Evolutionary conservation across 176 grass and related monocot genomes (phyloP).

Genomic region (Eleusine coracana): DNA sequence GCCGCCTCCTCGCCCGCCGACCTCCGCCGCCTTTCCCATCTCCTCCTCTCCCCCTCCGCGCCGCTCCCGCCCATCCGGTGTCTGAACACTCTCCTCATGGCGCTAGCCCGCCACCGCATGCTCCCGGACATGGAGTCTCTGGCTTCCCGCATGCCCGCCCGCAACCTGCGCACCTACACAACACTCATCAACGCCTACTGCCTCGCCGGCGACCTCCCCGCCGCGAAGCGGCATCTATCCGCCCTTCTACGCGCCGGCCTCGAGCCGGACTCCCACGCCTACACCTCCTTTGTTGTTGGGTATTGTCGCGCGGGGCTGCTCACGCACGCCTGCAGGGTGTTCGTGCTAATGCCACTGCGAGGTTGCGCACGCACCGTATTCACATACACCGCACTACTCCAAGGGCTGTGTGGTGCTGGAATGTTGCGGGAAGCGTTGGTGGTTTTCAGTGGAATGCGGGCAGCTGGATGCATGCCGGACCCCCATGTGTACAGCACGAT

Average conservation of each 20-base stretch:
- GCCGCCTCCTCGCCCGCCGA: constrained; percentile 44
- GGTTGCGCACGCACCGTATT: constrained; percentile 59
- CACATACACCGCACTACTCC: constrained; percentile 69
- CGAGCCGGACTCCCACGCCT: constrained; percentile 65
- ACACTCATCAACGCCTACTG: constrained; percentile 87
- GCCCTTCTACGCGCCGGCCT: constrained; percentile 61
- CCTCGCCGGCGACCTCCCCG: constrained; percentile 61
- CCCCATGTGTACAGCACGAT: constrained; percentile 64
- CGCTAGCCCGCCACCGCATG: constrained; percentile 66
- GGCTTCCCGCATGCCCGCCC: constrained; percentile 54
- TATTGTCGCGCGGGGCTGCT: constrained; percentile 66
- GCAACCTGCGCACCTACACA: constrained; percentile 72
- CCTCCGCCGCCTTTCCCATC: constrained; percentile 45
- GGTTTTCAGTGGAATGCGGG: constrained; percentile 56
- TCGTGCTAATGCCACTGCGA: constrained; percentile 85
- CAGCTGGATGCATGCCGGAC: constrained; percentile 53
- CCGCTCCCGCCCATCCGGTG: constrained; percentile 48
- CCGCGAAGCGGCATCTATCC: constrained; percentile 65
- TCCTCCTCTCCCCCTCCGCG: constrained; percentile 33
- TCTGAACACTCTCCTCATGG: constrained; percentile 72
- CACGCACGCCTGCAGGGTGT: constrained; percentile 60
- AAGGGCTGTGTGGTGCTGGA: constrained; percentile 61
- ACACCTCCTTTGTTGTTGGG: constrained; percentile 75
- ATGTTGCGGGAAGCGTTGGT: constrained; percentile 59
- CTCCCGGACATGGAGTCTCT: constrained; percentile 72